Percentiles rank a stretch among this genome's conserved stretches.
These are phyloP conservation scores for Pseudomicrostroma phylloplanum DNA, from an alignment of 1,284 basidiomycete species.

Conservation along the genomic window DNA sequence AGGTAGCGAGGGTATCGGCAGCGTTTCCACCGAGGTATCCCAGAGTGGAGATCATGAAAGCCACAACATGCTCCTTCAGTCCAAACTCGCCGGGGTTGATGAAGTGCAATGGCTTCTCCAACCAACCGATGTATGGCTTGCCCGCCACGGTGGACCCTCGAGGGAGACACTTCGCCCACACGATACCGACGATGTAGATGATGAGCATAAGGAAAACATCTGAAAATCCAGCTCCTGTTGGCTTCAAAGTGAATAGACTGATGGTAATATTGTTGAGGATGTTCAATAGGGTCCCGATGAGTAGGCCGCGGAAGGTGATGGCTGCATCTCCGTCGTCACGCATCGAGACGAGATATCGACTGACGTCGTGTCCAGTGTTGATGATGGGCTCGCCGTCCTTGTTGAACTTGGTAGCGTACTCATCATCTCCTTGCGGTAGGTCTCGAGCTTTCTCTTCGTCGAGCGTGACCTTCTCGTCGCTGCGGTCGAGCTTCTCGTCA, in stretches of 20 bases:
- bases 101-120: conserved; percentile 20
- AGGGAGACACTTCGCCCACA: conserved; percentile 55
- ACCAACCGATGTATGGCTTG: background rate
- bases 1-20: conserved; percentile 19
- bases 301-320: conserved; percentile 59
- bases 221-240: conserved; percentile 57
- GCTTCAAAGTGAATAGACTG: conserved; percentile 58
- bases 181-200: conserved; percentile 58
- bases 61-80: conserved; percentile 62
- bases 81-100: conserved; percentile 61
- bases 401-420: background rate
- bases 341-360: conserved; percentile 59
- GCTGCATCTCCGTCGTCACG: conserved; percentile 61
- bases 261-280: conserved; percentile 57
- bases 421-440: background rate
- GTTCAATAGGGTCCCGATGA: conserved; percentile 60
- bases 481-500: background rate
- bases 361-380: conserved; percentile 55
- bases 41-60: conserved; percentile 61
- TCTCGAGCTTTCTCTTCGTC: background rate
- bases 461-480: background rate
- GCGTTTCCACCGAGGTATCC: conserved; percentile 14
- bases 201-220: conserved; percentile 62
- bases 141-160: conserved; percentile 30
- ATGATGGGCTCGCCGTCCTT: background rate